Evolutionary conservation across 257 asterid species (phyloP), one percentile per base, ranked within the genome.

Genomic region (Solanum virginianum): DNA sequence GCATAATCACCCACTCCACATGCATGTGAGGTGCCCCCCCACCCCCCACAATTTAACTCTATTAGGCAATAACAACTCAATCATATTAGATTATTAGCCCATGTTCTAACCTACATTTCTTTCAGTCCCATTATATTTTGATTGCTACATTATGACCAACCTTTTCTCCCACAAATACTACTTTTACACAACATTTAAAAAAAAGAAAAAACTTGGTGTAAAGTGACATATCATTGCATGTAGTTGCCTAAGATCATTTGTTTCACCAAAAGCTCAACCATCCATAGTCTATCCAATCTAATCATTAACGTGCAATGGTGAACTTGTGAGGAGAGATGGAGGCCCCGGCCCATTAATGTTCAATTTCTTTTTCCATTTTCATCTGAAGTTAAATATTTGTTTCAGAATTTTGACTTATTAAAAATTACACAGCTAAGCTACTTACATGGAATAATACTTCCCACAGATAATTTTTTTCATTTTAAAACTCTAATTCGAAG

Each of bases 41-140:
- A 1, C 36, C 36, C 36, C 36, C 36, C 36, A 1, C 3, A 63
- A 13, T 29, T 66, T 66, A 89, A 82, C 85, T 86, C 87, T 75
- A 88, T 83, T 72, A 89, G 84, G 49, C 87, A 81, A 70, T 66
- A 79, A 83, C 83, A 84, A 84, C 84, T 41, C 92, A 89, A 89
- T 87, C 91, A 89, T 89, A 80, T 59, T 36, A 36, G 41, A 5
- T 36, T 36, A 36, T 36, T 70, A 63, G 62, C 88, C 89, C 89
- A 86, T 85, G 84, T 86, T 82, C 55, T 32, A 62, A 85, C 62
- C 60, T 43, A 83, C 82, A 54, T 51, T 22, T 54, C 66, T 32
- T 85, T 83, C 80, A 29, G 75, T 63, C 60, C 83, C 22, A 55
- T 32, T 49, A 81, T 77, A 16, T 9, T 26, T 87, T 87, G 86